Evolutionary conservation across 495 filamentous ascomycete genomes (phyloP), one percentile per base, ranked within the genome.

Genomic region (Haplographium delicatum): DNA sequence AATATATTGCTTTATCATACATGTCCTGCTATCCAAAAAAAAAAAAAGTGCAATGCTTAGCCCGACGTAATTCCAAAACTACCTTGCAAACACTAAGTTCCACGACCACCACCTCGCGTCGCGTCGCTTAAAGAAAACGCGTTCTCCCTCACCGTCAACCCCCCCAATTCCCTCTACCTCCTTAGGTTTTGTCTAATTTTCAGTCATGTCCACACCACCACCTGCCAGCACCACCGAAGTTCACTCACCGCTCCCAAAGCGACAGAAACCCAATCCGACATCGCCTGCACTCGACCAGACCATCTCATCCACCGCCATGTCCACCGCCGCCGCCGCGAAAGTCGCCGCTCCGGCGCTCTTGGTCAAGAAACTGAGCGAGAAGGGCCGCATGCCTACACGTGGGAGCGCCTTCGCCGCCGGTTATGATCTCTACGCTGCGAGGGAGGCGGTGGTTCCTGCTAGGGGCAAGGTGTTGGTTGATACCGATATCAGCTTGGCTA

Each of bases 331-430:
- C 59, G 42, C 59, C 49, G 71, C 51, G 25, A 54, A 41, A 22
- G 9, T 48, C 27, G 30, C 44, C 4, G 43, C 50, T 6, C 62
- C 65, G 26, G 53, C 60, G 22, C 52, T 62, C 9, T 52, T 60
- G 16, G 82, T 98, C 62, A 90, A 95, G 78, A 89, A 91, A 65
- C 82, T 97, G 46, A 81, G 83, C 13, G 65, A 76, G 16, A 77
- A 80, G 24, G 93, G 80, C 7, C 76, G 73, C 15, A 75, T 88
- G 25, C 93, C 93, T 5, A 97, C 90, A 0, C 79, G 91, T 53
- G 91, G 91, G 42, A 91, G 85, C 57, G 84, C 84, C 27, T 90
- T 90, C 60, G 86, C 91, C 0, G 93, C 93, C 3, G 93, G 93
- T 3, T 96, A 96, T 68, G 93, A 98, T 72, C 58, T 97, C 31